Conservation (phyloP, 148 eudicot species). For the Talinum fruticosum region DNA sequence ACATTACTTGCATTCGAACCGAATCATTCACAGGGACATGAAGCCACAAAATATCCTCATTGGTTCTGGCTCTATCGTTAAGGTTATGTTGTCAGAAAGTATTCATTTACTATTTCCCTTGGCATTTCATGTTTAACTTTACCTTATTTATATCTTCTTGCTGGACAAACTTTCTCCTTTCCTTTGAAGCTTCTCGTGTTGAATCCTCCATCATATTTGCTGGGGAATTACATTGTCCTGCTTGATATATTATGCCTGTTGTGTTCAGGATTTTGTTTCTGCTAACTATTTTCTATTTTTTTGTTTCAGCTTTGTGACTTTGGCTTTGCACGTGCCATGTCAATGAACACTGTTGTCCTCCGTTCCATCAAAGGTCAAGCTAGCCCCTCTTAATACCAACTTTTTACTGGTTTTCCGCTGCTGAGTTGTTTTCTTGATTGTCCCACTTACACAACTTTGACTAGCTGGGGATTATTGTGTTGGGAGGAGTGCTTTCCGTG, state of each 20-base stretch:
- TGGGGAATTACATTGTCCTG: neutral
- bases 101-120: neutral
- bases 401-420: neutral
- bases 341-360: constrained; percentile 90
- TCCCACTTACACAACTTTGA: neutral
- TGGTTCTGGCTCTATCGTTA: constrained; percentile 84
- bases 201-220: neutral
- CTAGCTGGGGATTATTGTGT: neutral
- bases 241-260: neutral
- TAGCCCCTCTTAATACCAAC: neutral
- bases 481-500: neutral
- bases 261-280: neutral
- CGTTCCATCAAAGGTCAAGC: constrained; percentile 94
- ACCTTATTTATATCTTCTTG: neutral
- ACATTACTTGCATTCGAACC: constrained; percentile 93
- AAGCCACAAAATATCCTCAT: constrained; percentile 98
- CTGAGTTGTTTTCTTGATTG: constrained; percentile 3
- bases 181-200: neutral
- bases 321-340: constrained; percentile 99
- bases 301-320: constrained; percentile 91
- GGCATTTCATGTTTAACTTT: neutral
- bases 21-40: constrained; percentile 98
- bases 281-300: neutral
- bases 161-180: neutral
- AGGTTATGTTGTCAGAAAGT: constrained; percentile 44